Evolutionary conservation across 2,329 filamentous ascomycete genomes (phyloP).

Genomic region (Trichoderma asperellum): DNA sequence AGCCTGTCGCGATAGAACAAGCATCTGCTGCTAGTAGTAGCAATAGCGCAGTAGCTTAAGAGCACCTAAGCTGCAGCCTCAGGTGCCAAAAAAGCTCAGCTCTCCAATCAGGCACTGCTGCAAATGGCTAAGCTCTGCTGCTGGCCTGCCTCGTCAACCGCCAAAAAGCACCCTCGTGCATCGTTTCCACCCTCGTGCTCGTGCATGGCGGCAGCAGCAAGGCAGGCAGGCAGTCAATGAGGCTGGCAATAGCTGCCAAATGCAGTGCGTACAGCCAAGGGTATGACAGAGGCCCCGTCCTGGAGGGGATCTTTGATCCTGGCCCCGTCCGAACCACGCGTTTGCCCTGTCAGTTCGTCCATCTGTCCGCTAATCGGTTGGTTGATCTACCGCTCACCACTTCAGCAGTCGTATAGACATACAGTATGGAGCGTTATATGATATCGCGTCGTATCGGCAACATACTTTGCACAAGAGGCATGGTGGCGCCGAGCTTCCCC

Average conservation of each 20-base stretch:
- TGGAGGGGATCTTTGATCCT: not conserved
- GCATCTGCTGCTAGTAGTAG: not conserved
- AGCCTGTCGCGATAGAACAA: too few relatives aligned
- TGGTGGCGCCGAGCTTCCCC: slow-evolving; percentile 22
- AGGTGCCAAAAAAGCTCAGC: not conserved
- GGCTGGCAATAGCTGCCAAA: not conserved
- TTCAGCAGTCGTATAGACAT: not conserved
- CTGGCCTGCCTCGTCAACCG: not conserved
- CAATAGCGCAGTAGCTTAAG: not conserved
- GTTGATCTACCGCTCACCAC: slow-evolving; percentile 12
- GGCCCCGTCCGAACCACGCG: not conserved
- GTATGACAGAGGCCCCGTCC: not conserved
- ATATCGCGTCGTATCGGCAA: not conserved
- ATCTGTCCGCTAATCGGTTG: slow-evolving; percentile 17
- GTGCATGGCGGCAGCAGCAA: not conserved
- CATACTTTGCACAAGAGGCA: slow-evolving; percentile 17
- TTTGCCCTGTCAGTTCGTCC: slow-evolving; percentile 2
- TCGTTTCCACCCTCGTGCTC: not conserved
- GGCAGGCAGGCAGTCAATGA: not conserved
- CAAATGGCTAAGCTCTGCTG: not conserved
- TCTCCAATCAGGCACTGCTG: too few relatives aligned
- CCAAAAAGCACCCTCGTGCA: not conserved
- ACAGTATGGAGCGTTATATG: not conserved
- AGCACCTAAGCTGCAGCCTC: not conserved
- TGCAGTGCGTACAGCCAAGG: not conserved